These are phyloP conservation scores for Cryptococcus deneoformans DNA, from an alignment of 1,284 basidiomycete species.

Conservation along the genomic window DNA sequence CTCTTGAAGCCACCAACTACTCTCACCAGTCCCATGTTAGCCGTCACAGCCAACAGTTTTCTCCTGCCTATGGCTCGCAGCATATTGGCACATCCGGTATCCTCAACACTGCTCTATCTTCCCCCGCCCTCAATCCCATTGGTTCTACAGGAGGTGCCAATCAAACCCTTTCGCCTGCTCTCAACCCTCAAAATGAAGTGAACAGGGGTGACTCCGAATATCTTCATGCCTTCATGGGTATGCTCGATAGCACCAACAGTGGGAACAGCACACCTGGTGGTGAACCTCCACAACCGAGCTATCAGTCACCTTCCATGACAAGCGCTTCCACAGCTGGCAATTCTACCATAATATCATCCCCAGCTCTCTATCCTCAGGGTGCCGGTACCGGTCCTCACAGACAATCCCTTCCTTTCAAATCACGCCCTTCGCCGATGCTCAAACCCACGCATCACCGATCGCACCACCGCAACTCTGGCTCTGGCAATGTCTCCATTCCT, in stretches of 20 bases:
- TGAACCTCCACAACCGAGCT: conserved; percentile 6
- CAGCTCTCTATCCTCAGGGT: conserved; percentile 6
- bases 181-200: conserved; percentile 31
- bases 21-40: conserved; percentile 21
- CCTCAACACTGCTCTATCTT: conserved; percentile 34
- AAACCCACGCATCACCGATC: conserved; percentile 43
- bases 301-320: conserved; percentile 14
- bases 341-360: conserved; percentile 13
- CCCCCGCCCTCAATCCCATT: conserved; percentile 41
- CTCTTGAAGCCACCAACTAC: conserved; percentile 51
- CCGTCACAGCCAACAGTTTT: conserved; percentile 13
- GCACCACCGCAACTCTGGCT: conserved; percentile 16
- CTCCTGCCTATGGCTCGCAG: conserved; percentile 22
- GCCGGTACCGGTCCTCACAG: conserved; percentile 40
- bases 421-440: conserved; percentile 48
- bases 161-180: conserved; percentile 45
- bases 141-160: conserved; percentile 44
- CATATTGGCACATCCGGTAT: conserved; percentile 30
- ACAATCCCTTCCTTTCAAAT: conserved; percentile 36
- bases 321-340: conserved; percentile 9
- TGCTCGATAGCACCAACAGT: conserved; percentile 17
- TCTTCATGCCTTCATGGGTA: conserved; percentile 32
- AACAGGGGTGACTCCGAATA: conserved; percentile 44
- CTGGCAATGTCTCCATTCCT: conserved; percentile 18
- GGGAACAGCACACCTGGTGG: conserved; percentile 7